phyloP scores from a whole-genome alignment of 192 early-diverging fungal genomes.

The Linnemannia zychae region DNA sequence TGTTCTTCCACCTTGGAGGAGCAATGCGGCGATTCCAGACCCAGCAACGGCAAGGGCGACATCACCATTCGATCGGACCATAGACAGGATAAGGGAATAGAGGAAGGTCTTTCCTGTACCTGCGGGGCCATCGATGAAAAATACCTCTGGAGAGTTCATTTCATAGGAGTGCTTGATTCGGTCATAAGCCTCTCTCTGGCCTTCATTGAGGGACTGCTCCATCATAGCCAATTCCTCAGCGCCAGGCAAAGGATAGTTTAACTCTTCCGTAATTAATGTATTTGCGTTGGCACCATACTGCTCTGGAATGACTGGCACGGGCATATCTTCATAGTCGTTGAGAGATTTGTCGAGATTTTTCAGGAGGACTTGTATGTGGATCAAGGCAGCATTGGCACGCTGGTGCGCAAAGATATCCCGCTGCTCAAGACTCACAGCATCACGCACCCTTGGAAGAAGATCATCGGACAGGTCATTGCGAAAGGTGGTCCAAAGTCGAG shows the following conservation, averaged over 20 bases:
- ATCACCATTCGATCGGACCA: constrained; percentile 8
- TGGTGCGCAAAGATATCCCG: background rate
- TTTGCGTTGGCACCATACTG: background rate
- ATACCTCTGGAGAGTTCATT: background rate
- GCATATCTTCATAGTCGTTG: constrained; percentile 7
- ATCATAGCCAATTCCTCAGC: constrained; percentile 18
- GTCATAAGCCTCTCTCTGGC: constrained; percentile 33
- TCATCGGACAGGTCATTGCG: constrained; percentile 14
- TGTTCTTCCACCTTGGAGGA: constrained; percentile 41
- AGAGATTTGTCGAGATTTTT: background rate
- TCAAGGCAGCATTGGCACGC: constrained; percentile 1
- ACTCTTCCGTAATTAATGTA: constrained; percentile 20
- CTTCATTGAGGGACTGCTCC: constrained; percentile 12
- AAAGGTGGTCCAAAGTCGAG: constrained; percentile 9
- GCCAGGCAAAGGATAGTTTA: constrained; percentile 12
- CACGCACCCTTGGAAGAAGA: background rate
- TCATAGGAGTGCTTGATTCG: background rate
- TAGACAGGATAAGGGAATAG: constrained; percentile 7
- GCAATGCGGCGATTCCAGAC: constrained; percentile 48
- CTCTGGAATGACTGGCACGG: background rate
- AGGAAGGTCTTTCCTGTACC: constrained; percentile 37
- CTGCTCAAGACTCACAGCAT: background rate
- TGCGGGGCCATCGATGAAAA: constrained; percentile 35
- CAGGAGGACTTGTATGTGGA: background rate
- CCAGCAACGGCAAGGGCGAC: constrained; percentile 47